Percentiles rank a stretch among this genome's conserved stretches.
Evolutionary conservation across 225 moss, liverwort and hornwort species (phyloP).

Genomic region (Polytrichum formosum): DNA sequence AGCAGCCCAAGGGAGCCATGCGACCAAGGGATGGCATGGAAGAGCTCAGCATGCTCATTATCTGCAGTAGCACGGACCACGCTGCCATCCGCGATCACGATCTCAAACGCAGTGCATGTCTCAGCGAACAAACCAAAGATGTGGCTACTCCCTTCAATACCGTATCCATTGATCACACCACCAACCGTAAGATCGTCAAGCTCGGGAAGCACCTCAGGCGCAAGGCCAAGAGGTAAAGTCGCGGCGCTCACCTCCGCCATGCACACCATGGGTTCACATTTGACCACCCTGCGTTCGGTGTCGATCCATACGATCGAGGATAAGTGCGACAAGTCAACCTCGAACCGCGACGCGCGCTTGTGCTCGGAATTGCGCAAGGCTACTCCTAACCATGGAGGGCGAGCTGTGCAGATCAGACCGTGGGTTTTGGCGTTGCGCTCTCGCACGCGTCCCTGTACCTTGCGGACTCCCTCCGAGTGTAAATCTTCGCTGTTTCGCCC

Average conservation of each 20-base stretch:
- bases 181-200: constrained; percentile 67
- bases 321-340: constrained; percentile 52
- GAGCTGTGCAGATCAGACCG: constrained; percentile 60
- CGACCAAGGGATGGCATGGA: constrained; percentile 60
- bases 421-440: constrained; percentile 22
- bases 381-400: constrained; percentile 57
- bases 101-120: constrained; percentile 62
- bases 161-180: constrained; percentile 65
- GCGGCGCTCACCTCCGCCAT: constrained; percentile 58
- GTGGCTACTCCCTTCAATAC: constrained; percentile 69
- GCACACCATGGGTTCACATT: constrained; percentile 60
- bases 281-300: constrained; percentile 30
- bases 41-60: constrained; percentile 50
- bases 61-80: constrained; percentile 48
- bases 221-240: constrained; percentile 51
- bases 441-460: constrained; percentile 41
- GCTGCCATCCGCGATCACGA: constrained; percentile 47
- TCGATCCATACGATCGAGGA: constrained; percentile 57
- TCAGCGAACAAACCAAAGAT: constrained; percentile 61
- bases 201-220: constrained; percentile 64
- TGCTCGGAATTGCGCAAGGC: constrained; percentile 59
- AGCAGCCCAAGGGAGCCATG: constrained; percentile 63
- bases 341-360: constrained; percentile 43
- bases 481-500: constrained; percentile 26
- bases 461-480: constrained; percentile 30